phyloP scores from a whole-genome alignment of 371 early-diverging fungal species.

The Ordospora pajunii region DNA sequence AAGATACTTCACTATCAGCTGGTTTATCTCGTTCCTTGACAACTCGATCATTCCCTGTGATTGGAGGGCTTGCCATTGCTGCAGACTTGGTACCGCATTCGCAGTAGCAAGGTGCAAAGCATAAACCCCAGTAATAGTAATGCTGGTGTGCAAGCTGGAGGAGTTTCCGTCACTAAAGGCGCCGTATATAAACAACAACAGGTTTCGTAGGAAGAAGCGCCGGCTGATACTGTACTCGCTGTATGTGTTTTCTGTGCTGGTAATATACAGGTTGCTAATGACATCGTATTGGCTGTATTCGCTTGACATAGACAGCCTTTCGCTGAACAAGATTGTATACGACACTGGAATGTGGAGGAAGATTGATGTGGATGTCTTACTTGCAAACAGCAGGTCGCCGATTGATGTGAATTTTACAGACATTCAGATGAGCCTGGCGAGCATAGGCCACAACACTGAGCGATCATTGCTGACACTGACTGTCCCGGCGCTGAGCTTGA shows the following conservation, averaged over 20 bases:
- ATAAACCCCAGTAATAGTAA: neutral
- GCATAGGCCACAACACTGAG: neutral
- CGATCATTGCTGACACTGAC: neutral
- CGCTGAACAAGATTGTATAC: neutral
- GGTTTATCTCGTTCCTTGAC: slow-evolving; percentile 27
- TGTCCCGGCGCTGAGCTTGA: neutral
- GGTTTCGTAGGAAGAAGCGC: neutral
- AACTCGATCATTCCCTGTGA: slow-evolving; percentile 20
- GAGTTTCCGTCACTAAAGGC: slow-evolving; percentile 1
- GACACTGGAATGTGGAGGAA: slow-evolving; percentile 3
- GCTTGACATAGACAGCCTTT: neutral
- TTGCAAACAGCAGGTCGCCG: neutral
- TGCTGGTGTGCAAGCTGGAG: slow-evolving; percentile 4
- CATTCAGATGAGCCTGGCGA: neutral
- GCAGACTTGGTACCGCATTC: neutral
- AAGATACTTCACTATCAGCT: slow-evolving; percentile 23
- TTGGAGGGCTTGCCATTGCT: neutral
- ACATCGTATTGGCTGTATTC: slow-evolving; percentile 2
- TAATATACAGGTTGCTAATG: neutral
- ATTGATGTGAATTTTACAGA: neutral
- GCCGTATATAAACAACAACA: neutral
- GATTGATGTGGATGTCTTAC: neutral
- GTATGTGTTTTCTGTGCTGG: neutral
- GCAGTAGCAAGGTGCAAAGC: neutral
- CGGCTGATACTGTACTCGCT: neutral